Evolutionary conservation across 345 rosid species (phyloP).

Genomic region (Citrus medica): DNA sequence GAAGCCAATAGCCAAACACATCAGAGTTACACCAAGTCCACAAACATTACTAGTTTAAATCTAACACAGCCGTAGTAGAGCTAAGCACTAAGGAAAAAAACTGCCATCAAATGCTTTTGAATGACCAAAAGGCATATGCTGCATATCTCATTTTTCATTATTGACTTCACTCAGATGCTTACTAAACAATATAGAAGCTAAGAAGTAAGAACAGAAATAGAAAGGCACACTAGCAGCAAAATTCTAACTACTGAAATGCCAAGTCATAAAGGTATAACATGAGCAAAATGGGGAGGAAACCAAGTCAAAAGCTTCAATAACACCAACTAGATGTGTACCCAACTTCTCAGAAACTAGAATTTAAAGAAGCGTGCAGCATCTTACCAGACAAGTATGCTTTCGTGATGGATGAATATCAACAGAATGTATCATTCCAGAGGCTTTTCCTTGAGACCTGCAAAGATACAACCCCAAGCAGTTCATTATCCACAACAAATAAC

Average conservation of each 20-base stretch:
- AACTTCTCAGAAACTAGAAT: background rate
- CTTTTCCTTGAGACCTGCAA: conserved; percentile 64
- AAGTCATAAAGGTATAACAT: background rate
- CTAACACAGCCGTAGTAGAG: background rate
- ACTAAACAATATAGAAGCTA: background rate
- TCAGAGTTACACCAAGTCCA: background rate
- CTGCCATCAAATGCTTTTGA: background rate
- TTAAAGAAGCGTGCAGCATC: conserved; percentile 7
- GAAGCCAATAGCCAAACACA: background rate
- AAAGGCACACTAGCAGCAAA: background rate
- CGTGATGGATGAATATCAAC: conserved; percentile 89
- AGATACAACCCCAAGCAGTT: conserved; percentile 3
- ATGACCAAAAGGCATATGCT: background rate
- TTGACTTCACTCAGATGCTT: background rate
- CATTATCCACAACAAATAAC: background rate
- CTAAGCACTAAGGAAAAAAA: background rate
- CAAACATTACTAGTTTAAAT: background rate
- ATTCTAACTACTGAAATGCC: background rate
- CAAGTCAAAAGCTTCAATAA: too few species aligned
- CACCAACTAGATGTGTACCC: background rate
- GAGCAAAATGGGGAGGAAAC: background rate
- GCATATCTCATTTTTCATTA: background rate
- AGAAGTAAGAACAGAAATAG: background rate
- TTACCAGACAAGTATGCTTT: conserved; percentile 86
- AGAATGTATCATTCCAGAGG: conserved; percentile 74